Evolutionary conservation across 805 yeast genomes (phyloP).

Genomic region (Huiozyma sinensis): DNA sequence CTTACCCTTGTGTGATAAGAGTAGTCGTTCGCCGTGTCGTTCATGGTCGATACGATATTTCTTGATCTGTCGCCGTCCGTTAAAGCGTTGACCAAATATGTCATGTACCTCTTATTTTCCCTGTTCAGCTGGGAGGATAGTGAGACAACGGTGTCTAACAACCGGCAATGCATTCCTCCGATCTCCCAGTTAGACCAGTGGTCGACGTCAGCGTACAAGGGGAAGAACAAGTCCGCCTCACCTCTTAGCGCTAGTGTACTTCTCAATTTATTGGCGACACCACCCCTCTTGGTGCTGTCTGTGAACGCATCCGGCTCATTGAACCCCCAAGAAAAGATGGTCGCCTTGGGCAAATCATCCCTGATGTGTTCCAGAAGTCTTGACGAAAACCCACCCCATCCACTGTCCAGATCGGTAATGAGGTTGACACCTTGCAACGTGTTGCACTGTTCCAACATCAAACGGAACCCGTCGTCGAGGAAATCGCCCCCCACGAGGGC

Average conservation of each 20-base stretch:
- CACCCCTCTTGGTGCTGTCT: background rate
- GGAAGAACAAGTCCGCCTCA: conserved; percentile 45
- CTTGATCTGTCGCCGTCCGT: conserved; percentile 15
- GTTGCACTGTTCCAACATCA: conserved; percentile 66
- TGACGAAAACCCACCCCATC: conserved; percentile 74
- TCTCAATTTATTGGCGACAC: conserved; percentile 29
- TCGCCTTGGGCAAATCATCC: conserved; percentile 55
- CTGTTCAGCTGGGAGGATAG: conserved; percentile 10
- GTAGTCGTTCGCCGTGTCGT: conserved; percentile 5
- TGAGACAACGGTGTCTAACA: conserved; percentile 20
- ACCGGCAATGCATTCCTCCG: conserved; percentile 14
- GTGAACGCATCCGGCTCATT: conserved; percentile 21
- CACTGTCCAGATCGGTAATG: conserved; percentile 58
- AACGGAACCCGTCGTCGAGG: conserved; percentile 49
- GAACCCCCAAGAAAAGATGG: conserved; percentile 39
- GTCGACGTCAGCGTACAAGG: conserved; percentile 31
- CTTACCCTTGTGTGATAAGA: conserved; percentile 15
- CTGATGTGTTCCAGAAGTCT: conserved; percentile 41
- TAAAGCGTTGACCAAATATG: conserved; percentile 11
- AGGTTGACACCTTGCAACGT: conserved; percentile 59
- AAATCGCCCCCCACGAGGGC: conserved; percentile 35
- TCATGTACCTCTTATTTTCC: conserved; percentile 13
- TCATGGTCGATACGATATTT: conserved; percentile 17
- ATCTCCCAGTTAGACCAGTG: conserved; percentile 20
- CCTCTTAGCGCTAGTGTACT: conserved; percentile 37